A percentile compares a stretch with the other conserved stretches of the same genome.
Evolutionary conservation across 2,329 filamentous ascomycete genomes (phyloP).

Genomic region (Sporothrix phasma): DNA sequence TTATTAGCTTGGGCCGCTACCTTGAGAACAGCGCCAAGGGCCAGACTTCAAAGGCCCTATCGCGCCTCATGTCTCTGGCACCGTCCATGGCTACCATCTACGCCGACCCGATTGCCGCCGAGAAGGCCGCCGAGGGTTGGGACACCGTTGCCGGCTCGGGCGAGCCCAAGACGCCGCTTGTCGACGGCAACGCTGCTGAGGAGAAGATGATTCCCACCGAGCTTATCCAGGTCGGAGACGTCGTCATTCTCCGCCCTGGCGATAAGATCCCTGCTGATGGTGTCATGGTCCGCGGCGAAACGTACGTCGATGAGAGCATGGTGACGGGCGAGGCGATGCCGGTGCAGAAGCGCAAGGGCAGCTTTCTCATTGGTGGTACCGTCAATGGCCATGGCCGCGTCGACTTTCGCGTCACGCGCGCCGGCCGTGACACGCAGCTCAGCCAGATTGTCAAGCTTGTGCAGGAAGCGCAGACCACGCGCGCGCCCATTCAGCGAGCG

Average conservation of each 20-base stretch:
- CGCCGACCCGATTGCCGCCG: constrained; percentile 82
- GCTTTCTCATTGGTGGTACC: constrained; percentile 77
- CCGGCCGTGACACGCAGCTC: constrained; percentile 89
- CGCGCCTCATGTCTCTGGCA: constrained; percentile 86
- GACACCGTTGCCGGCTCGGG: constrained; percentile 31
- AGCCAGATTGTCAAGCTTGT: constrained; percentile 98
- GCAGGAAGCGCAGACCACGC: constrained; percentile 88
- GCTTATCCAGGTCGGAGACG: constrained; percentile 83
- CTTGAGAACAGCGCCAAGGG: constrained; percentile 93
- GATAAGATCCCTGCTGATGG: constrained; percentile 97
- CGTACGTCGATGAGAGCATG: constrained; percentile 95
- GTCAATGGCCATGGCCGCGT: constrained; percentile 89
- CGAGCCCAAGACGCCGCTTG: constrained; percentile 36
- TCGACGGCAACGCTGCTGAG: constrained; percentile 56
- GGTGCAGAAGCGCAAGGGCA: constrained; percentile 76
- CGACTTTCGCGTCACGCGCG: constrained; percentile 85
- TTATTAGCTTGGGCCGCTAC: constrained; percentile 83
- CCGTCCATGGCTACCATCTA: constrained; percentile 98
- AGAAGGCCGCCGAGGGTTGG: constrained; percentile 81
- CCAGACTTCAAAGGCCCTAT: constrained; percentile 89
- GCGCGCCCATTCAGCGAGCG: constrained; percentile 87
- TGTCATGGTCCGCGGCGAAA: constrained; percentile 75
- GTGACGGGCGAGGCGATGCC: constrained; percentile 96
- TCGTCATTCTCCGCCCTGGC: constrained; percentile 85
- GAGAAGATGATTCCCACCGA: constrained; percentile 87